phyloP scores from a whole-genome alignment of 1,139 yeast species.

The Saccharomyces hybrid region DNA sequence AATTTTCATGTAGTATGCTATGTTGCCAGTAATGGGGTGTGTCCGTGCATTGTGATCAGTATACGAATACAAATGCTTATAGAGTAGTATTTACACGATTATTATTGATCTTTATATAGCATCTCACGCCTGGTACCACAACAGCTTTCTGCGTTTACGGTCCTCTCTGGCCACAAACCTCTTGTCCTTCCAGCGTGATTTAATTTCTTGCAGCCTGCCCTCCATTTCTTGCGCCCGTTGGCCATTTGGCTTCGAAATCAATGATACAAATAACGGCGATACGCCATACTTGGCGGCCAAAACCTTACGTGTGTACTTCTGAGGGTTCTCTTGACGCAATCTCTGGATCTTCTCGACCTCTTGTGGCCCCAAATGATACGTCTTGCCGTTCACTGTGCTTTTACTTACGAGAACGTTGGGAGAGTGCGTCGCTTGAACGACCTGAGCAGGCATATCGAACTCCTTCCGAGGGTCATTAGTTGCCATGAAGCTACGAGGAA shows the following conservation, averaged over 20 bases:
- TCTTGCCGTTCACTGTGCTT: slow-evolving; percentile 34
- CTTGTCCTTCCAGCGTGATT: slow-evolving; percentile 43
- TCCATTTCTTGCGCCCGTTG: slow-evolving; percentile 40
- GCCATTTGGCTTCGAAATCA: slow-evolving; percentile 41
- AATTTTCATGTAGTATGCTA: neutral
- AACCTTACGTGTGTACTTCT: slow-evolving; percentile 56
- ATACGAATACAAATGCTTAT: neutral
- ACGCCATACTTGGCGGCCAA: slow-evolving; percentile 60
- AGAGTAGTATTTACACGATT: slow-evolving; percentile 9
- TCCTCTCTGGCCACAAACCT: slow-evolving; percentile 44
- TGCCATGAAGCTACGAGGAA: slow-evolving; percentile 30
- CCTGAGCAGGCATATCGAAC: slow-evolving; percentile 3
- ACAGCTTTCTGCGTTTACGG: slow-evolving; percentile 47
- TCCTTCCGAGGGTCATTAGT: slow-evolving; percentile 25
- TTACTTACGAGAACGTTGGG: slow-evolving; percentile 24
- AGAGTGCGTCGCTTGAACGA: slow-evolving; percentile 17
- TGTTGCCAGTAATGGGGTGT: slow-evolving; percentile 5
- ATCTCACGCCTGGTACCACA: slow-evolving; percentile 56
- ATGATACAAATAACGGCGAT: slow-evolving; percentile 46
- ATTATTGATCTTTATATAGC: slow-evolving; percentile 1
- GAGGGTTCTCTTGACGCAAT: slow-evolving; percentile 57
- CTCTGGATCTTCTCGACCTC: slow-evolving; percentile 55
- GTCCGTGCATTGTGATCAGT: slow-evolving; percentile 1
- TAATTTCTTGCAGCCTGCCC: slow-evolving; percentile 36
- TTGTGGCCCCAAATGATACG: slow-evolving; percentile 53